Evolutionary conservation across 2,329 filamentous ascomycete genomes (phyloP), one percentile per base, ranked within the genome.

Genomic region (Tolypocladium sp.): DNA sequence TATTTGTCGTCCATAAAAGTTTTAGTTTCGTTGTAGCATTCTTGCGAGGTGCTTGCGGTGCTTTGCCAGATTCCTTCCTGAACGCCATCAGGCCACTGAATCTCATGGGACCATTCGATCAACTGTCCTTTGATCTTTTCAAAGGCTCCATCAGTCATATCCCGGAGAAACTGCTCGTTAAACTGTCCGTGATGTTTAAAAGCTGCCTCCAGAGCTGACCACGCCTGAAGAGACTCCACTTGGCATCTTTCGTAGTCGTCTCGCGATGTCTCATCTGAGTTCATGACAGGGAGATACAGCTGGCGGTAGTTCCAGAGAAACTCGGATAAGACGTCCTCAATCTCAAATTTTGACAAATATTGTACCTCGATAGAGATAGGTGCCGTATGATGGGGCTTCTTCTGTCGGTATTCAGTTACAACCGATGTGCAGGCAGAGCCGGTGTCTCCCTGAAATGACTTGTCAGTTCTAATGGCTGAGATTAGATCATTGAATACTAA

Each of bases 181-280:
- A 72, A 71, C 3, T 60, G 56, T 9, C 52, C 40, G 27, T 70
- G 62, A 57, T 73, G 69, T 10, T 64, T 60, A 61, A 74, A 69
- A 55, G 74, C 67, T 55, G 74, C 65, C 57, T 70, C 56, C 33
- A 76, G 57, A 63, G 75, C 64, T 66, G 67, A 66, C 77, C 78
- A 60, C 70, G 80, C 66, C 73, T 82, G 62, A n/a, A 65, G 66
- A 0, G 72, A 73, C 58, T 71, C 65, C 27, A 63, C 58, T 57
- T 65, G 61, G 27, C 64, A 68, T 4, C 60, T 60, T 35, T 57
- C 61, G 56, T 71, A 71, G 4, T 72, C 68, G 12, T 64, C 61
- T 12, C 60, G 60, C 4, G 63, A 59, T 1, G 64, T 66, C 0
- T 60, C 53, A 20, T 65, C 57, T 15, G 38, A 10, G 63, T 68